Evolutionary conservation across 441 rosid genomes (phyloP).

Genomic region (Mallotus repandus): DNA sequence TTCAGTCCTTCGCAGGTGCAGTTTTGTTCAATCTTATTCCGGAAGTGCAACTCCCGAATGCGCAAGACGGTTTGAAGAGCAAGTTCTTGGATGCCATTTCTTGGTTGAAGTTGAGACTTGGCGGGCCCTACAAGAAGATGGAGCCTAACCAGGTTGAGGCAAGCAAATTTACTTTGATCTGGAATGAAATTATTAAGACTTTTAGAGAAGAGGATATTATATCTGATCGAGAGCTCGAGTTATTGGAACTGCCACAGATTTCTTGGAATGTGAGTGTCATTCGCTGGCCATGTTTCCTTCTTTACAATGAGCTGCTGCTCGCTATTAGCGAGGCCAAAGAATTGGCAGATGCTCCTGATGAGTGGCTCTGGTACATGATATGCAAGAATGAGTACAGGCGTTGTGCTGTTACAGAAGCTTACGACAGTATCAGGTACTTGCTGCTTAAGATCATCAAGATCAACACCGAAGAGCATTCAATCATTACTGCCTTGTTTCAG

Average conservation of each 20-base stretch:
- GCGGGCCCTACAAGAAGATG: slow-evolving; percentile 69
- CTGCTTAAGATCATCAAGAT: slow-evolving; percentile 50
- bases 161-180: slow-evolving; percentile 74
- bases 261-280: slow-evolving; percentile 79
- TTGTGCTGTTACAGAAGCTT: slow-evolving; percentile 79
- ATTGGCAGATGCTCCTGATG: slow-evolving; percentile 82
- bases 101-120: too few relatives aligned
- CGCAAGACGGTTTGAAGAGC: too few relatives aligned
- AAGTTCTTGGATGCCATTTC: too few relatives aligned
- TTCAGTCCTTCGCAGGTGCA: slow-evolving; percentile 88
- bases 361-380: slow-evolving; percentile 84
- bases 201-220: slow-evolving; percentile 93
- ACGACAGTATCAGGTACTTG: slow-evolving; percentile 69
- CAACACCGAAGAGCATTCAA: slow-evolving; percentile 74
- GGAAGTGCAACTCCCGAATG: slow-evolving; percentile 19
- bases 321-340: slow-evolving; percentile 84
- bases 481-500: slow-evolving; percentile 63
- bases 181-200: slow-evolving; percentile 76
- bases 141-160: slow-evolving; percentile 88
- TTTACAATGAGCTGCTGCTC: slow-evolving; percentile 80
- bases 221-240: slow-evolving; percentile 75
- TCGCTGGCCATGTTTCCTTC: slow-evolving; percentile 89
- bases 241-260: slow-evolving; percentile 75
- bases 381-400: slow-evolving; percentile 85
- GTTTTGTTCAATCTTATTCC: slow-evolving; percentile 90